phyloP scores from a whole-genome alignment of 1,284 basidiomycete genomes.

The Fistulinella cinereoalba region DNA sequence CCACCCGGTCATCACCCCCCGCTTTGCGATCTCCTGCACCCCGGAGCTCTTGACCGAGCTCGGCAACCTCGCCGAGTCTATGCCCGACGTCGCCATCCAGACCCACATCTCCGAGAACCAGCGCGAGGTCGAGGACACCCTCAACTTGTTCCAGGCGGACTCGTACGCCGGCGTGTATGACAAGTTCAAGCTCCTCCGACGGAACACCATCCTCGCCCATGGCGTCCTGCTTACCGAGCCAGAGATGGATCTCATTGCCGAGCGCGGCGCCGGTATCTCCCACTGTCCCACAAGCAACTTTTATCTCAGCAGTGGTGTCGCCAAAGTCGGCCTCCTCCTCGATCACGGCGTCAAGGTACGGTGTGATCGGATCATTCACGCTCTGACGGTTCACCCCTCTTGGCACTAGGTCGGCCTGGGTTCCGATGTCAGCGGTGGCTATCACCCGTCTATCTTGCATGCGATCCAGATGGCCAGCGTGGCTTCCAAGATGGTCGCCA shows the following conservation, averaged over 20 bases:
- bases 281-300: conserved; percentile 95
- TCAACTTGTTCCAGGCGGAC: conserved; percentile 60
- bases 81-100: conserved; percentile 72
- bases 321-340: conserved; percentile 73
- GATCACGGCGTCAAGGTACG: conserved; percentile 81
- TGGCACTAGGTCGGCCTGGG: conserved; percentile 69
- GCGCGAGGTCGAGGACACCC: conserved; percentile 67
- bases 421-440: conserved; percentile 87
- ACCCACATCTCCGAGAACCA: conserved; percentile 90
- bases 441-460: conserved; percentile 76
- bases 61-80: conserved; percentile 45
- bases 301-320: conserved; percentile 82
- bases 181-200: conserved; percentile 66
- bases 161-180: conserved; percentile 83
- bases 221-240: conserved; percentile 72
- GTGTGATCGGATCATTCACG: not conserved
- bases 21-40: conserved; percentile 92
- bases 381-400: conserved; percentile 4
- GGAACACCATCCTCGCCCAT: conserved; percentile 86
- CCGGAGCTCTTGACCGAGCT: conserved; percentile 62
- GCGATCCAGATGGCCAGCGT: conserved; percentile 79
- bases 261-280: conserved; percentile 71
- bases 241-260: conserved; percentile 72
- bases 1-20: conserved; percentile 87
- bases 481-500: conserved; percentile 70